Evolutionary conservation across 768 basidiomycete species (phyloP).

Genomic region (Phaffia tasmanica): DNA sequence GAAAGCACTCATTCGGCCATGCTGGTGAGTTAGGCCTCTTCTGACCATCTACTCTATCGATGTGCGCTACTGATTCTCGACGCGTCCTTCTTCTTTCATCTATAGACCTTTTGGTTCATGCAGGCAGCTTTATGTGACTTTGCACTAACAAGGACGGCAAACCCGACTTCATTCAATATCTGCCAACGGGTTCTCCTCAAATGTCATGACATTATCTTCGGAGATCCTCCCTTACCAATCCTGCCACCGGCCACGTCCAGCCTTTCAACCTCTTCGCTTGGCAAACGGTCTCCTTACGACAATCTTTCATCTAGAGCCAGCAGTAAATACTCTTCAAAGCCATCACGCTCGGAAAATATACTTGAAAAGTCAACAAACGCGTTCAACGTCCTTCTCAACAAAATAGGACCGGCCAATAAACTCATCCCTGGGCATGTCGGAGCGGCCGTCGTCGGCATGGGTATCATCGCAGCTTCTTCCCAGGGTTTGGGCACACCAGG

Average conservation of each 20-base stretch:
- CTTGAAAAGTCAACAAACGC: constrained; percentile 6
- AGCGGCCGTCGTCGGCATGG: constrained; percentile 74
- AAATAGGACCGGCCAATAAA: constrained; percentile 45
- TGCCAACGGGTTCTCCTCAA: constrained; percentile 82
- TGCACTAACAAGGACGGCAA: constrained; percentile 45
- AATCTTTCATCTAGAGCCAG: not conserved
- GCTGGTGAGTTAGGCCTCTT: constrained; percentile 51
- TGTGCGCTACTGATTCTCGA: not conserved
- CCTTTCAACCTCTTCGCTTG: not conserved
- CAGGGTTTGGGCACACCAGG: constrained; percentile 55
- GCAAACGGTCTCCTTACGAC: not conserved
- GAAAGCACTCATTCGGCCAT: constrained; percentile 90
- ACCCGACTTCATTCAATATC: constrained; percentile 69
- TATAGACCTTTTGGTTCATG: constrained; percentile 94
- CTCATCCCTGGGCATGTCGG: constrained; percentile 54
- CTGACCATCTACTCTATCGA: not conserved
- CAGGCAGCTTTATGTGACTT: constrained; percentile 86
- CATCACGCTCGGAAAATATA: not conserved
- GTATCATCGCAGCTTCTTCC: constrained; percentile 62
- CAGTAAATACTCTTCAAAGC: not conserved
- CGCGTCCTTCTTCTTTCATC: not conserved
- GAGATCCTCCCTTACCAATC: constrained; percentile 60
- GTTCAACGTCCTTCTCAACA: not conserved
- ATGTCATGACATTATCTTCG: constrained; percentile 95
- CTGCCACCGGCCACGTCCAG: constrained; percentile 55